Conservation (phyloP, 2,329 filamentous ascomycete genomes). For the Monosporascus sp. region DNA sequence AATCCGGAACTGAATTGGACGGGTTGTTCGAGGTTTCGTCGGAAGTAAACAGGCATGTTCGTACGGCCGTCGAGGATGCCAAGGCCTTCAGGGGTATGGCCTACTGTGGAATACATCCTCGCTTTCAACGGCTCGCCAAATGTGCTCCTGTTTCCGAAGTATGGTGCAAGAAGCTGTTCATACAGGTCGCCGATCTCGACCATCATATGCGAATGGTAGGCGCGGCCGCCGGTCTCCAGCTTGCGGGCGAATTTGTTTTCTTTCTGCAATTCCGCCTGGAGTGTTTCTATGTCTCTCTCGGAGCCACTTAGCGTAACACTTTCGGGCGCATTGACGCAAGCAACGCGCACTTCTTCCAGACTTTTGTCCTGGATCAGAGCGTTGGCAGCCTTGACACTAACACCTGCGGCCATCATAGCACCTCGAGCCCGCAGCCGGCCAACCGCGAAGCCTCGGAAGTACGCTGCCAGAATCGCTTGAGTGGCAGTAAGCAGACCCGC, state of each 20-base stretch:
- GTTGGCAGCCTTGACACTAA: not conserved
- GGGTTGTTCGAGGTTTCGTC: conserved; percentile 7
- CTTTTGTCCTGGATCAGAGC: not conserved
- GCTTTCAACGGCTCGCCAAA: not conserved
- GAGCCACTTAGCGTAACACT: conserved; percentile 12
- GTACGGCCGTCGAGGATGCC: accelerated
- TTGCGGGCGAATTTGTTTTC: not conserved
- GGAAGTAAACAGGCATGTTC: conserved; percentile 8
- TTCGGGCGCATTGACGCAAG: conserved; percentile 15
- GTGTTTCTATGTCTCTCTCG: too few relatives aligned
- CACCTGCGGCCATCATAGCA: conserved; percentile 16
- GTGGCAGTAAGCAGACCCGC: conserved; percentile 19
- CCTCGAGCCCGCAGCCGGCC: conserved; percentile 1
- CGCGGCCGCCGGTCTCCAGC: conserved; percentile 2
- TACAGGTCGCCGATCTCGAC: conserved; percentile 9
- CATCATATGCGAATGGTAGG: conserved; percentile 15
- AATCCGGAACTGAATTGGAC: conserved; percentile 7
- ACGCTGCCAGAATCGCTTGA: conserved; percentile 14
- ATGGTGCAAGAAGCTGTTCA: conserved; percentile 4
- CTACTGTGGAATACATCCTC: conserved; percentile 11
- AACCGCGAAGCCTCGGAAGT: conserved; percentile 13
- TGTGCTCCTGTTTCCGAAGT: too few relatives aligned
- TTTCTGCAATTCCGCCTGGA: not conserved
- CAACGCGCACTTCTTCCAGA: conserved; percentile 5
- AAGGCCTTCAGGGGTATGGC: not conserved